phyloP scores from a whole-genome alignment of 2,329 filamentous ascomycete species.

The Coniochaeta sp. region DNA sequence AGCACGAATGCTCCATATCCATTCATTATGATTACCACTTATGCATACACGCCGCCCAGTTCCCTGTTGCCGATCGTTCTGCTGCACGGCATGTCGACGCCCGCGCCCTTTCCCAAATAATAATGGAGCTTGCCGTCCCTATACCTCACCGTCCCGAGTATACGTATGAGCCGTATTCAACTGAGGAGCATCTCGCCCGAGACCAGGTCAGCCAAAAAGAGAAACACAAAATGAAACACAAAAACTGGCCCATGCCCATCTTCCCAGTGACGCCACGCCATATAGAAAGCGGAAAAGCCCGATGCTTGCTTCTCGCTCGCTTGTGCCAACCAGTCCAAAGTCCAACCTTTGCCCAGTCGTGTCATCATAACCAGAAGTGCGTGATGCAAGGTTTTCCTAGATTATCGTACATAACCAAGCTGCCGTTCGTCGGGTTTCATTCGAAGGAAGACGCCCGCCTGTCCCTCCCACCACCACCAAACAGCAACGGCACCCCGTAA shows the following conservation, averaged over 20 bases:
- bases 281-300: neutral
- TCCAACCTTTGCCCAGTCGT: neutral
- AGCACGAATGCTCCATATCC: neutral
- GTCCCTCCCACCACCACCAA: neutral
- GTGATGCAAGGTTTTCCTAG: neutral
- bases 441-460: neutral
- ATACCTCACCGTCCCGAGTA: neutral
- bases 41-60: neutral
- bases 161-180: neutral
- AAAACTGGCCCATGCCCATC: neutral
- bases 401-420: neutral
- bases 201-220: neutral
- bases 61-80: neutral
- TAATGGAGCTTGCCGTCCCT: neutral
- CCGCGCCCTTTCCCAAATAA: neutral
- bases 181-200: neutral
- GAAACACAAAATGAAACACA: neutral
- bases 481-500: slow-evolving; percentile 2
- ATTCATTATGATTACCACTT: slow-evolving; percentile 8
- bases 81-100: neutral
- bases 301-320: neutral
- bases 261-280: neutral
- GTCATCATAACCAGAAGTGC: neutral
- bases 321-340: neutral
- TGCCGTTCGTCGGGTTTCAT: neutral